Evolutionary conservation across 2,329 filamentous ascomycete species (phyloP).

Genomic region (Aureobasidium namibiae): DNA sequence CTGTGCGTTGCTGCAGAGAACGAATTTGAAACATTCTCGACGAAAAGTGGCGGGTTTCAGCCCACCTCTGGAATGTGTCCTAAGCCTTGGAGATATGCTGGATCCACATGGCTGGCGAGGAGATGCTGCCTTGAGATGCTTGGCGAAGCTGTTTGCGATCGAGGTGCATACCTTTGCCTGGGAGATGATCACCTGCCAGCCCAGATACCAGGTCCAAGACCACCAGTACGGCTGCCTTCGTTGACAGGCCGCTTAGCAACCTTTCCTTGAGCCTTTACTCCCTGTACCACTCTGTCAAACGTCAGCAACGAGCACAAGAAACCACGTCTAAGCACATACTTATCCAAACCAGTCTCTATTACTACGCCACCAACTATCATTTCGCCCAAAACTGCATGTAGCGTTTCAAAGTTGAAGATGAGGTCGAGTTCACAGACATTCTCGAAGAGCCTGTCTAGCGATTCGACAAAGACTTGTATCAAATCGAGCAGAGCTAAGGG

Average conservation of each 20-base stretch:
- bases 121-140: background rate
- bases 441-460: constrained; percentile 89
- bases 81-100: background rate
- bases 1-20: background rate
- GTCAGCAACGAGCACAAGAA: background rate
- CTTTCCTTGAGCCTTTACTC: constrained; percentile 65
- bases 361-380: constrained; percentile 96
- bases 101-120: background rate
- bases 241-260: constrained; percentile 75
- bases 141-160: background rate
- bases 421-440: constrained; percentile 97
- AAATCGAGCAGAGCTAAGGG: constrained; percentile 91
- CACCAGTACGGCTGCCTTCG: constrained; percentile 47
- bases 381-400: constrained; percentile 83
- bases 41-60: background rate
- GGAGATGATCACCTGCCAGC: constrained; percentile 24
- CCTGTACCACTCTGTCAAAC: constrained; percentile 59
- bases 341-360: constrained; percentile 81
- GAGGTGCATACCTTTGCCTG: background rate
- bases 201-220: constrained; percentile 27
- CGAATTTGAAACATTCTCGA: background rate
- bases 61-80: background rate
- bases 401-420: constrained; percentile 97
- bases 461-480: constrained; percentile 97
- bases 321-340: constrained; percentile 24